A percentile compares a stretch with the other conserved stretches of the same genome.
These are phyloP conservation scores for Ramaria sp. DNA, from an alignment of 768 basidiomycete genomes.

Conservation along the genomic window DNA sequence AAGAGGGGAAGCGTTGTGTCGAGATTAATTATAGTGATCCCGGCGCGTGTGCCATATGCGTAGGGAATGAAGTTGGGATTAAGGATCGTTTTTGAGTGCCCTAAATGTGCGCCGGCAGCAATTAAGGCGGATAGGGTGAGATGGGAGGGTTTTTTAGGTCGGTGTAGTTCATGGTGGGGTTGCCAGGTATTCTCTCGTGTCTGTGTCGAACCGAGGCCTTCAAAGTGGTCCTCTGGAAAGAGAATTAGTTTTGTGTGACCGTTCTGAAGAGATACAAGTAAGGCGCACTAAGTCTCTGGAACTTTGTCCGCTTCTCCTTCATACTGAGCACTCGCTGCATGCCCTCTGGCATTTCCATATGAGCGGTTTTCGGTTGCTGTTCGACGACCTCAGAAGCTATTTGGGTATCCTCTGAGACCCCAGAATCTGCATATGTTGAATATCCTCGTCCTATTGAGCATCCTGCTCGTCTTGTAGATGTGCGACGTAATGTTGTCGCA, in stretches of 20 bases:
- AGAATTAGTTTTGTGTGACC: constrained; percentile 5
- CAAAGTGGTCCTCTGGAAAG: constrained; percentile 46
- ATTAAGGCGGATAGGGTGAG: constrained; percentile 82
- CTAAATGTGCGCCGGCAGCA: constrained; percentile 89
- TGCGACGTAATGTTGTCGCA: neutral
- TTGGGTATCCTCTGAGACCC: neutral
- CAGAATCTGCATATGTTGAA: neutral
- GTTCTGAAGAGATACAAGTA: constrained; percentile 13
- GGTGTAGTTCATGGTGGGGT: constrained; percentile 59
- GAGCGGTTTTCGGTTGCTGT: neutral
- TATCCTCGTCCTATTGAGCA: neutral
- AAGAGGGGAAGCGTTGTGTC: constrained; percentile 89
- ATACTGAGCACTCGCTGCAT: constrained; percentile 4
- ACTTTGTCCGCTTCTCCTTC: constrained; percentile 42
- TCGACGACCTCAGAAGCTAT: neutral
- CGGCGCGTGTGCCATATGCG: constrained; percentile 84
- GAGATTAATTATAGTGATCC: constrained; percentile 87
- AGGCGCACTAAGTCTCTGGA: constrained; percentile 42
- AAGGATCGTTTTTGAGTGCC: constrained; percentile 75
- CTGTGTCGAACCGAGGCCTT: constrained; percentile 69
- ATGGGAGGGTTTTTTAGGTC: constrained; percentile 46
- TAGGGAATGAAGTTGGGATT: constrained; percentile 87
- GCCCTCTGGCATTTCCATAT: constrained; percentile 1
- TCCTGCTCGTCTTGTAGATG: neutral
- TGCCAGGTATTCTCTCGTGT: constrained; percentile 57